These are phyloP conservation scores for Kluyveromyces sp. DNA, from an alignment of 1,139 yeast species.

Conservation along the genomic window DNA sequence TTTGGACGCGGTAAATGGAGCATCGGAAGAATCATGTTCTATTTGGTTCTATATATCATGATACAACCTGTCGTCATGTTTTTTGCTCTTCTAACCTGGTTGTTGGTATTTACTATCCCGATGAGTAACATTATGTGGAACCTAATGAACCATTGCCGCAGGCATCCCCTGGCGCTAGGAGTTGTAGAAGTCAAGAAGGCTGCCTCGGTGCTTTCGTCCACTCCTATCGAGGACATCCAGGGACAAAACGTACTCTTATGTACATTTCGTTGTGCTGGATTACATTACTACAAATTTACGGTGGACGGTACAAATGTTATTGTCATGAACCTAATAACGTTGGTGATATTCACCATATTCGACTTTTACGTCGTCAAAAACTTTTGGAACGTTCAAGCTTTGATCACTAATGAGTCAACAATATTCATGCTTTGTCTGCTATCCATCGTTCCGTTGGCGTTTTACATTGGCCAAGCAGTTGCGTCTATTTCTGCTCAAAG, in stretches of 20 bases:
- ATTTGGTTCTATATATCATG: slow-evolving; percentile 59
- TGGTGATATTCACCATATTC: slow-evolving; percentile 75
- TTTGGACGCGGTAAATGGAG: slow-evolving; percentile 96
- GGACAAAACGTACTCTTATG: slow-evolving; percentile 49
- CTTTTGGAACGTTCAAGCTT: slow-evolving; percentile 39
- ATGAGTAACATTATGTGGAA: slow-evolving; percentile 74
- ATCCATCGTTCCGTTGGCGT: slow-evolving; percentile 88
- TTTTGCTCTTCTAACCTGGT: slow-evolving; percentile 65
- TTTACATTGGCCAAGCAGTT: slow-evolving; percentile 96
- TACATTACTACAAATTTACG: slow-evolving; percentile 90
- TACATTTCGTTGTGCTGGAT: slow-evolving; percentile 87
- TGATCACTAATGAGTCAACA: slow-evolving; percentile 50
- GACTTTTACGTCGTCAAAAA: slow-evolving; percentile 66
- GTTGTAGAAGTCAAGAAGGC: slow-evolving; percentile 23
- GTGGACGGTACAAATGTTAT: slow-evolving; percentile 94
- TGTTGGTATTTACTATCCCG: slow-evolving; percentile 83
- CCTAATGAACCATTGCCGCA: slow-evolving; percentile 68
- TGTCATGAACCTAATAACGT: slow-evolving; percentile 72
- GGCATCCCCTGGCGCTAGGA: slow-evolving; percentile 77
- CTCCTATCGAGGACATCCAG: slow-evolving; percentile 16
- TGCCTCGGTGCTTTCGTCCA: slow-evolving; percentile 19
- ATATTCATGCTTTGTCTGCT: slow-evolving; percentile 71
- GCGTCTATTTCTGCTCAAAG: slow-evolving; percentile 98
- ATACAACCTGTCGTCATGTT: slow-evolving; percentile 60
- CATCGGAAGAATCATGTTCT: slow-evolving; percentile 72